Evolutionary conservation across 2,329 filamentous ascomycete species (phyloP), one percentile per base, ranked within the genome.

Genomic region (Fusarium xylarioides): DNA sequence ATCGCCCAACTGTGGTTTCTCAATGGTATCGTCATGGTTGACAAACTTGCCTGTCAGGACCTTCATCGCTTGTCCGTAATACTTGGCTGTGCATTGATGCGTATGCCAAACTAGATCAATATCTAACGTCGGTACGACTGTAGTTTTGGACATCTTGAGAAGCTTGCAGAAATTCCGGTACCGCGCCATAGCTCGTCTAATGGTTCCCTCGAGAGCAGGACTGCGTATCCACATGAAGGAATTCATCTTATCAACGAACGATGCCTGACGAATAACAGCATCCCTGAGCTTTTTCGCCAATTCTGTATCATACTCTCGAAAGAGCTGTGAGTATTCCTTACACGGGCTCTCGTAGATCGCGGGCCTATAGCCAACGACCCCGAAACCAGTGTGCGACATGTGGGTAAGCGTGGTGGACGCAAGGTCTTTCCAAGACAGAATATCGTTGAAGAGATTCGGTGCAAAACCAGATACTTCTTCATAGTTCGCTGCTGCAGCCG

Each of bases 41-140:
- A 85, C 74, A 52, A 81, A 80, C 7, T 70, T 66, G 0, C 79
- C 78, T 0, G 68, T 56, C 4, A 71, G 18, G 0, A 58, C 46
- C 43, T 74, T 73, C 49, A 73, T 73, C 2, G 60, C 68, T 28
- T 62, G 40, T 1, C 63, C 66, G 63, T 85, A 85, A 4, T 61
- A 19, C 4, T 32, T 64, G 0, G 81, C 76, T 2, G 78, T 79
- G 52, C 80, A 81, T 59, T 84, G 83, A 56, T 85, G 83, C 1
- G 84, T 85, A 53, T 85, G 82, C 84, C 84, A 85, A 2, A 79
- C 80, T 1, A 85, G 74, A 65, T 85, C 83, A 23, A 85, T 80
- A 64, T 85, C 83, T 9, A 84, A 70, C 0, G 83, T 84, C 0
- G 84, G 84, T 5, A 85, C 83, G 8, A 83, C 66, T 19, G 78